A percentile compares a stretch with the other conserved stretches of the same genome.
Conservation (phyloP, 495 filamentous ascomycete species). For the Penicillium herquei region DNA sequence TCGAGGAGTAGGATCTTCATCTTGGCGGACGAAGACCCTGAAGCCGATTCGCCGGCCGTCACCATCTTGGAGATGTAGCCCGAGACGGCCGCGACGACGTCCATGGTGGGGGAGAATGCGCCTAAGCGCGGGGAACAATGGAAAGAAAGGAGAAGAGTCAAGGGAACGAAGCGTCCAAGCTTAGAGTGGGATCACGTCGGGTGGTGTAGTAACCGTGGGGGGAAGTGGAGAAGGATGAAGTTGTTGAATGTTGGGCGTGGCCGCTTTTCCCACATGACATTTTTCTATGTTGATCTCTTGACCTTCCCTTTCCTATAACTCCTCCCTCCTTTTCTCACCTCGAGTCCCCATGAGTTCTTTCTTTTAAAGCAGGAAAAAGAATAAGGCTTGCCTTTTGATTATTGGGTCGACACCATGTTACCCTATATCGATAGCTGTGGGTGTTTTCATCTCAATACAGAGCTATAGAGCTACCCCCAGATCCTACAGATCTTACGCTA, state of each 20-base stretch:
- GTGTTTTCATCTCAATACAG: slow-evolving; percentile 24
- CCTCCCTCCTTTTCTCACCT: slow-evolving; percentile 59
- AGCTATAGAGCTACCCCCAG: slow-evolving; percentile 3
- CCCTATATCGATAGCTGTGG: slow-evolving; percentile 81
- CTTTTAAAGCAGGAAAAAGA: not conserved
- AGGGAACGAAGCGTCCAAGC: not conserved
- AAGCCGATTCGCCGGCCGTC: slow-evolving; percentile 70
- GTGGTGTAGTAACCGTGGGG: slow-evolving; percentile 11
- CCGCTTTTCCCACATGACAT: slow-evolving; percentile 31
- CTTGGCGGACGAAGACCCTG: slow-evolving; percentile 75
- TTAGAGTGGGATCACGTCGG: not conserved
- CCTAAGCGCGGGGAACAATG: slow-evolving; percentile 6
- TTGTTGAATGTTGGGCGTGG: slow-evolving; percentile 27
- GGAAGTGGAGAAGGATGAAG: slow-evolving; percentile 21
- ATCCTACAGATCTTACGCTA: slow-evolving; percentile 18
- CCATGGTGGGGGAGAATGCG: slow-evolving; percentile 58
- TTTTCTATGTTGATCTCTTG: slow-evolving; percentile 11
- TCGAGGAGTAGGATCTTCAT: slow-evolving; percentile 99
- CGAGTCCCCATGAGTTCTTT: slow-evolving; percentile 46
- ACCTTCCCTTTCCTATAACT: slow-evolving; percentile 2
- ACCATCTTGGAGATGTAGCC: slow-evolving; percentile 98
- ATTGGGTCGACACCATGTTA: slow-evolving; percentile 58
- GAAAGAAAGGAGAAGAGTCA: not conserved
- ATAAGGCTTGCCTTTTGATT: too few species aligned
- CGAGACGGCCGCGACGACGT: slow-evolving; percentile 86